Base-by-base conservation (phyloP, 106 monocot species). In the Alisma plantagoaquatica region DNA sequence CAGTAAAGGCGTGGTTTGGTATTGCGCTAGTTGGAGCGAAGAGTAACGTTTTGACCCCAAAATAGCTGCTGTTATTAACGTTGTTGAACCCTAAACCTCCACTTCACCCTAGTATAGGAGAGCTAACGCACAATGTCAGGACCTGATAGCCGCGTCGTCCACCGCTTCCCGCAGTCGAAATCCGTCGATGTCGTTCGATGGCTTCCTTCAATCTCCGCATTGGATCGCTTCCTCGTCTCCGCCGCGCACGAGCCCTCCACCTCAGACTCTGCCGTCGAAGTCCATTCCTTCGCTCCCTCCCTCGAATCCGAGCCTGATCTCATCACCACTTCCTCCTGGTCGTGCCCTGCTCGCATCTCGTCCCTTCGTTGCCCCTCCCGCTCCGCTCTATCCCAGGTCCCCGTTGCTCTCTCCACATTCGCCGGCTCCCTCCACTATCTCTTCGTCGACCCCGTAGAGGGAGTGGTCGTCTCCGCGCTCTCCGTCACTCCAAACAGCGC, bases 131-230 rank as follows among this genome's bases (percentile, higher is more conserved):
- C n/a, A n/a, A n/a, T n/a, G n/a, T n/a, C n/a, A n/a, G n/a, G n/a
- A n/a, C n/a, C n/a, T n/a, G n/a, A n/a, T n/a, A n/a, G n/a, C 44
- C 56, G 23, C 22, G 19, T 27, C n/a, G 27, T 80, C 53, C 73
- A 74, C 74, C 73, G 76, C 22, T 70, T 68, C 65, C 77, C 79
- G 1, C 74, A 75, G 17, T 63, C 69, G 24, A 79, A 73, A 29
- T 58, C 74, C 27, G 35, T 83, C 68, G 74, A 74, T 49, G 48
- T 66, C 56, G 66, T 91, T 59, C 80, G 91, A 31, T 91, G 80
- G 79, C 70, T 87, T 28, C 65, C 79, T 10, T 32, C 79, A 7
- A 8, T 65, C 63, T 87, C 80, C 33, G 61, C 84, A 66, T 83
- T 75, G 67, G 57, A 67, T 57, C 82, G 87, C 62, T 43, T 75